phyloP scores from a whole-genome alignment of 2,329 filamentous ascomycete genomes.

The Cladobotryum mycophilum region DNA sequence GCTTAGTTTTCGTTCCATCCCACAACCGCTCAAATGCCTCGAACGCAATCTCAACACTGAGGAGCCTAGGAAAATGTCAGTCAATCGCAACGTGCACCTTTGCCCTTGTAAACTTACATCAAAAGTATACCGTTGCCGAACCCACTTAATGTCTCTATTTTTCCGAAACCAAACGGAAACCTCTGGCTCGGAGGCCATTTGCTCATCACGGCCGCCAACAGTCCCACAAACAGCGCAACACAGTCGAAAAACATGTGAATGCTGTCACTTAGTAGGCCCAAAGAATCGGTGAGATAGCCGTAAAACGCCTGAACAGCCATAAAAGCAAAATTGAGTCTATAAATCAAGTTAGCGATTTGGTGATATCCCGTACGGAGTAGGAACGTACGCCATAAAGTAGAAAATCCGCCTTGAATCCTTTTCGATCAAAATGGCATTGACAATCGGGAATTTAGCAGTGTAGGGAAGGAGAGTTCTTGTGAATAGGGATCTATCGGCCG shows the following conservation, averaged over 20 bases:
- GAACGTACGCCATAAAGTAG: slow-evolving; percentile 82
- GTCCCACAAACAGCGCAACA: slow-evolving; percentile 79
- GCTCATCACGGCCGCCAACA: slow-evolving; percentile 88
- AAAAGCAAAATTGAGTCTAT: slow-evolving; percentile 84
- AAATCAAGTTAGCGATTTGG: neutral
- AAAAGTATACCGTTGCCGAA: slow-evolving; percentile 96
- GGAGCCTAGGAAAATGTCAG: slow-evolving; percentile 50
- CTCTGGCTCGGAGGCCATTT: slow-evolving; percentile 88
- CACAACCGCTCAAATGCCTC: slow-evolving; percentile 85
- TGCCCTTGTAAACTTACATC: slow-evolving; percentile 50
- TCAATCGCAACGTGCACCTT: slow-evolving; percentile 11
- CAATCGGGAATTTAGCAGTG: slow-evolving; percentile 65
- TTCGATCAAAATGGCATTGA: slow-evolving; percentile 81
- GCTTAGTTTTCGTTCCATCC: slow-evolving; percentile 75
- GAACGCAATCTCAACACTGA: slow-evolving; percentile 92
- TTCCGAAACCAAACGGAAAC: slow-evolving; percentile 94
- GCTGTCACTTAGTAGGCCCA: slow-evolving; percentile 93
- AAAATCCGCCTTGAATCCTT: slow-evolving; percentile 93
- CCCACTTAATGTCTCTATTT: slow-evolving; percentile 91
- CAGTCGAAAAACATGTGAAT: slow-evolving; percentile 99
- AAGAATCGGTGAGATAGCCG: slow-evolving; percentile 84
- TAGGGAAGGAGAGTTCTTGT: slow-evolving; percentile 67
- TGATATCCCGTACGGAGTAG: slow-evolving; percentile 7
- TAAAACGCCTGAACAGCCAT: slow-evolving; percentile 95
- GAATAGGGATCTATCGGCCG: slow-evolving; percentile 55